Base-by-base conservation (phyloP, 1,284 basidiomycete genomes). In the Stereum hirsutum region DNA sequence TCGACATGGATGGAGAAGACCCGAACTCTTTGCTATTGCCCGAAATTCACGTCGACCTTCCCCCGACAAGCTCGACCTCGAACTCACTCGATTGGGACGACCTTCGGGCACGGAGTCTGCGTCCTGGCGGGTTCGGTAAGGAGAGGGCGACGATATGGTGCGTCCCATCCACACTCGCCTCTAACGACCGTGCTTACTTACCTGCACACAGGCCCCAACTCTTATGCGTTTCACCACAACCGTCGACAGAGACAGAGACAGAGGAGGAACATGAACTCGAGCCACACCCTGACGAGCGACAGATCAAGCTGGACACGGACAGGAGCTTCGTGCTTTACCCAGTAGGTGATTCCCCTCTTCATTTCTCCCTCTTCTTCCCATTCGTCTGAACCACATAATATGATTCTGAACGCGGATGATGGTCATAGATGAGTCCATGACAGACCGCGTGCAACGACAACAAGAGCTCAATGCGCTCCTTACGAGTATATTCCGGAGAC, bases 241-340 rank as follows among this genome's bases (percentile, higher is more conserved):
- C 33, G 20, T 24, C 6, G 12, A 26, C 15, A 14, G 7, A 17
- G 2, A 23, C 21, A 2, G 24, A 19, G 14, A n/a, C 23, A 14
- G 24, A 25, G 8, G n/a, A 39, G 10, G 47, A 41, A 17, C 49
- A 50, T 8, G 35, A 31, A 31, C 42, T 49, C 20, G 49, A 53
- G 42, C 61, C 68, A 11, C 89, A 94, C 56, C 64, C 64, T 4
- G 90, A 94, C 57, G 90, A 94, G 61, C 76, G 72, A 4, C 90
- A 94, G 64, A 90, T 94, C 49, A 65, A 70, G 42, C 72, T 93
- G 20, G 90, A 94, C 60, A 93, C 90, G 0, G 79, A 90, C 60
- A 76, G 90, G 26, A 89, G 89, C 51, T 94, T 94, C 54, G 87
- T 94, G 45, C 66, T 90, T 49, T 94, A 93, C 62, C 86, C 89